These are phyloP conservation scores for Porodaedalea pini DNA, from an alignment of 1,284 basidiomycete genomes.

Conservation along the genomic window DNA sequence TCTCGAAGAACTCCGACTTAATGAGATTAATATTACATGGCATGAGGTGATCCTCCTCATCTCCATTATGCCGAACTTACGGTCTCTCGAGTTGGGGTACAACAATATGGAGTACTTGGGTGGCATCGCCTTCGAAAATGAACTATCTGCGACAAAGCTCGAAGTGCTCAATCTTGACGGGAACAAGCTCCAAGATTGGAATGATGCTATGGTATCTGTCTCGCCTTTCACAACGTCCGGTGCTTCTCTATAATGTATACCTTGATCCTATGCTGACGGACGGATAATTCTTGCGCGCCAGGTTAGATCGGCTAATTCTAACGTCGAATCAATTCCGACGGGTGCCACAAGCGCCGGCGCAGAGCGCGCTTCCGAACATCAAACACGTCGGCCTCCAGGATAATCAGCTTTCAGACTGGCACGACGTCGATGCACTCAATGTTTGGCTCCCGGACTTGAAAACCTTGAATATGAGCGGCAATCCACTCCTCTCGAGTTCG, in stretches of 20 bases:
- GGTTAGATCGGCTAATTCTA: slow-evolving; percentile 65
- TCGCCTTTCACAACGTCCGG: slow-evolving; percentile 41
- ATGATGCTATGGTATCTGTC: slow-evolving; percentile 46
- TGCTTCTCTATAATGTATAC: slow-evolving; percentile 34
- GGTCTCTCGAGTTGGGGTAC: slow-evolving; percentile 71
- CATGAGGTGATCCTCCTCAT: slow-evolving; percentile 54
- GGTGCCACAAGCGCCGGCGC: slow-evolving; percentile 42
- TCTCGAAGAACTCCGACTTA: slow-evolving; percentile 73
- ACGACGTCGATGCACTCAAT: slow-evolving; percentile 65
- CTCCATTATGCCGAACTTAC: slow-evolving; percentile 57
- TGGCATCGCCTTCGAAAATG: slow-evolving; percentile 20
- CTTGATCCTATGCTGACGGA: slow-evolving; percentile 21
- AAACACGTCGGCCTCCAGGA: slow-evolving; percentile 62
- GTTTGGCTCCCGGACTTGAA: slow-evolving; percentile 62
- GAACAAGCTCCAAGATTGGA: slow-evolving; percentile 67
- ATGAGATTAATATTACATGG: slow-evolving; percentile 71
- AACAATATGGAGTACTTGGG: slow-evolving; percentile 54
- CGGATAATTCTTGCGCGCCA: slow-evolving; percentile 28
- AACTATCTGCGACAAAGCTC: slow-evolving; percentile 33
- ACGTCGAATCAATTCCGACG: slow-evolving; percentile 56
- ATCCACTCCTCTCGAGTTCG: slow-evolving; percentile 58
- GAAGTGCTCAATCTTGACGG: slow-evolving; percentile 70
- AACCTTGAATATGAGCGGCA: slow-evolving; percentile 55
- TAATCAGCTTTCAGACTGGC: slow-evolving; percentile 64
- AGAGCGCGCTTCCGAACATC: slow-evolving; percentile 33